Base-by-base conservation (phyloP, 2,329 filamentous ascomycete genomes). In the Fusarium sarcochroum region DNA sequence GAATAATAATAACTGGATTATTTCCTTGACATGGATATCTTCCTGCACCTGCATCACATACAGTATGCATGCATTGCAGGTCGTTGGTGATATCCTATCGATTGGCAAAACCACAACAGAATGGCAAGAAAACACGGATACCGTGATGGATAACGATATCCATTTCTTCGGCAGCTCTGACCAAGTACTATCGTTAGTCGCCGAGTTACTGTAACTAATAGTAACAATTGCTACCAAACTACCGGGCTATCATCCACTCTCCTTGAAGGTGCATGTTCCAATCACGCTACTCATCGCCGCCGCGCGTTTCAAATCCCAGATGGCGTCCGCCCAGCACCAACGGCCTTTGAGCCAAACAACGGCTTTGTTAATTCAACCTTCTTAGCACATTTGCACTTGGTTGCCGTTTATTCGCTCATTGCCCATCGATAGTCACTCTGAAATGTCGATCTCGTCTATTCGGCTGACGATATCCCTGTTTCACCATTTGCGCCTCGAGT, bases 281-380 rank as follows among this genome's bases (percentile, higher is more conserved):
- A 47, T 48, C 15, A 40, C 65, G 63, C 66, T 69, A 63, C 49
- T 38, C 35, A 52, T 53, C 41, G 37, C 53, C 54, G 59, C 70
- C 63, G 68, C 62, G 68, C 60, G 72, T 74, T 74, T 74, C 71
- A 73, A 68, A 58, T 71, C 34, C 48, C 41, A 65, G 68, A 71
- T 71, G 52, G 70, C 61, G 69, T 48, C 70, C 66, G 47, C 42
- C 48, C 53, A 40, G 44, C 51, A 40, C 41, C 38, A 62, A 62
- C 47, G 20, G 42, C 53, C 34, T 47, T 30, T 47, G 51, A 17
- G 30, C 55, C 18, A 57, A 48, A 46, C 64, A 69, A 64, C 49
- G 58, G 38, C 50, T 59, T 57, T 54, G 42, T 60, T 56, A 48
- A 46, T 48, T 64, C 37, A 8, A 44, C 27, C 38, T 50, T 40